Conservation (phyloP, 257 asterid species). For the Solanum acaule region DNA sequence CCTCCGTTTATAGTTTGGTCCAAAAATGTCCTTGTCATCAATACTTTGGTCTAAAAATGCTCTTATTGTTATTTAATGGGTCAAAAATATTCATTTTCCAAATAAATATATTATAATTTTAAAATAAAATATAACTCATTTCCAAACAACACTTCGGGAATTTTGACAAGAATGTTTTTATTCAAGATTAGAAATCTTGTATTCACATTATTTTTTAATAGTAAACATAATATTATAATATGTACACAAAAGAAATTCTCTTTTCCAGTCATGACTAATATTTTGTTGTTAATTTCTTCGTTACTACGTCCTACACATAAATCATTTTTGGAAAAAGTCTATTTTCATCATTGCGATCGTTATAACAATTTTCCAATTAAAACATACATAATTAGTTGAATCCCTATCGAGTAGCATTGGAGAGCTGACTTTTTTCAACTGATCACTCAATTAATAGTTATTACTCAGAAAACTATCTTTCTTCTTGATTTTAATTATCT, state of each 20-base stretch:
- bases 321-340: background rate
- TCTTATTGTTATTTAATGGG: too few relatives aligned
- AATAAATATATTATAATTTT: too few relatives aligned
- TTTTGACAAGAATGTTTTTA: background rate
- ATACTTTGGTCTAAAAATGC: too few relatives aligned
- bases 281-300: background rate
- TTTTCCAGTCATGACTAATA: background rate
- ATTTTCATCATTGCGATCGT: background rate
- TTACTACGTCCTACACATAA: background rate
- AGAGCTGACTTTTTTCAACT: too few relatives aligned
- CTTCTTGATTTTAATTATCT: too few relatives aligned
- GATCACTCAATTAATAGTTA: too few relatives aligned
- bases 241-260: background rate
- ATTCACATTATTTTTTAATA: background rate
- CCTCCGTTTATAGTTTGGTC: too few relatives aligned
- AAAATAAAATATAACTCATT: background rate
- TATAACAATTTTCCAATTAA: background rate
- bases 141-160: background rate
- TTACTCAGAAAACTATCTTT: too few relatives aligned
- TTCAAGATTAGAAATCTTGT: background rate
- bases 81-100: too few relatives aligned
- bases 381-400: background rate
- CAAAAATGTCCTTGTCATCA: too few relatives aligned
- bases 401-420: background rate
- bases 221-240: background rate